Evolutionary conservation across 176 grass and related monocot species (phyloP), one percentile per base, ranked within the genome.

Genomic region (Saccharum spontaneum): DNA sequence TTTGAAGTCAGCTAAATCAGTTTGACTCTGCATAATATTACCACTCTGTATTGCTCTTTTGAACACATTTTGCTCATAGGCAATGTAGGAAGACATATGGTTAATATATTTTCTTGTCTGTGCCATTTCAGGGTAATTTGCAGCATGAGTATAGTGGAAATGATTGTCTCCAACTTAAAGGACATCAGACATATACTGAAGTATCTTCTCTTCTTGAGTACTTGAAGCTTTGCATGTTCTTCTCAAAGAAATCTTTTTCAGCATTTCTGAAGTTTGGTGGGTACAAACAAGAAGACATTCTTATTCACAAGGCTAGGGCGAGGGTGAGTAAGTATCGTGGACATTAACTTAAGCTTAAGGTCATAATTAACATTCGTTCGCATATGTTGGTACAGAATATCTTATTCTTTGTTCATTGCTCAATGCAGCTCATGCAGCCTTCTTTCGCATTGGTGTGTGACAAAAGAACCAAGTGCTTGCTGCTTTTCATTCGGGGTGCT

Each of bases 211-310:
- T 94, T 14, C 83, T 97, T 77, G 89, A 86, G 40, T 70, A 91
- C 67, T 86, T 97, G 88, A 92, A 90, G 77, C 90, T 97, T 59
- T 97, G 94, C 82, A 87, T 92, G 84, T 94, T 87, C 86, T 97
- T 91, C 86, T 97, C 94, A 79, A 97, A 97, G 86, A 90, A 86
- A 83, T 73, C 77, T n/a, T 97, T 92, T 90, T 79, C 76, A 22
- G 88, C 83, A 17, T 97, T 97, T 92, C 78, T 97, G 11, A 87
- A 90, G 75, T 91, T 88, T 80, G 94, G 87, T 31, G 94, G 90
- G 31, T 97, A 92, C 75, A 83, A 73, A 67, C 83, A 90, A 86
- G 92, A 92, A 49, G 87, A 92, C 66, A 55, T 97, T 85, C 86
- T 97, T 40, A 65, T 97, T 83, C 83, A 92, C 77, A 92, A 97